Percentiles rank a stretch among this genome's conserved stretches.
Conservation (phyloP, 2,329 filamentous ascomycete species). For the Cladosporium halotolerans region DNA sequence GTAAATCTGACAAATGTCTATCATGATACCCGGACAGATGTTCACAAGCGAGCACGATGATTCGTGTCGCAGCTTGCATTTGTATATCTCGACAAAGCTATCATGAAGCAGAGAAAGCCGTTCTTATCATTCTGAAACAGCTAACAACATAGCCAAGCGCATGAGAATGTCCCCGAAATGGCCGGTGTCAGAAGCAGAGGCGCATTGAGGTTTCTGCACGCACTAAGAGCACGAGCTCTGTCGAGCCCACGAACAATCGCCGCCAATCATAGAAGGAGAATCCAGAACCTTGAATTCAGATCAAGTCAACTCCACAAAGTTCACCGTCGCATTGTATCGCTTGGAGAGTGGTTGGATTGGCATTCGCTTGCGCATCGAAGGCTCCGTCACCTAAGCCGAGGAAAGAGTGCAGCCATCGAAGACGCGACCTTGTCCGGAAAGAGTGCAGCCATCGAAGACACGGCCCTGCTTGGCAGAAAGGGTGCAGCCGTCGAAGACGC, state of each 20-base stretch:
- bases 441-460: not conserved
- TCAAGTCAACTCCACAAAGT: not conserved
- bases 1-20: not conserved
- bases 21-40: not conserved
- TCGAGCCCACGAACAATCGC: not conserved
- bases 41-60: not conserved
- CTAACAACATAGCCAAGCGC: conserved; percentile 1
- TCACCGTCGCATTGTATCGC: not conserved
- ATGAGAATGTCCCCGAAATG: not conserved
- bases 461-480: not conserved
- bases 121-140: not conserved
- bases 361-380: not conserved
- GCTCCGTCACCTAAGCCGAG: not conserved
- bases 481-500: not conserved
- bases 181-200: not conserved
- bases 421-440: not conserved
- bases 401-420: conserved; percentile 2
- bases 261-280: not conserved
- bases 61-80: not conserved
- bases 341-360: not conserved
- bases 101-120: not conserved
- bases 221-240: not conserved
- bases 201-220: not conserved
- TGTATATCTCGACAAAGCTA: too few species aligned
- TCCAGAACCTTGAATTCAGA: not conserved